Percentiles rank a stretch among this genome's conserved stretches.
Conservation (phyloP, 2,329 filamentous ascomycete genomes). For the Trichoderma endophyticum region DNA sequence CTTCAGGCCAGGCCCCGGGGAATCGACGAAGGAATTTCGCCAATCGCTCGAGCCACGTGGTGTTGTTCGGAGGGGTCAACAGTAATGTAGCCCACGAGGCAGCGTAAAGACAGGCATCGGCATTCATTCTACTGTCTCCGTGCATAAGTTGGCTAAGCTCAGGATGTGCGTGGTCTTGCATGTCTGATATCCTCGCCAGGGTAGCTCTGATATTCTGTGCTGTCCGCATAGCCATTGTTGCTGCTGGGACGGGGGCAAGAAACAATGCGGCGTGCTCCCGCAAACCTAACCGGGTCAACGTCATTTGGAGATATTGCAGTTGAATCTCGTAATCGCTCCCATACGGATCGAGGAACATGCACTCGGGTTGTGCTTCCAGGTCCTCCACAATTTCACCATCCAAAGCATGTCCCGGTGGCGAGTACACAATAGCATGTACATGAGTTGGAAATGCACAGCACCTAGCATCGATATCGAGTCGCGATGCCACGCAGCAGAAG, state of each 20-base stretch:
- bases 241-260: conserved; percentile 60
- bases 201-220: conserved; percentile 75
- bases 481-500: conserved; percentile 73
- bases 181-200: conserved; percentile 37
- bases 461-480: conserved; percentile 70
- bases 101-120: conserved; percentile 63
- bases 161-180: conserved; percentile 28
- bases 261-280: conserved; percentile 46
- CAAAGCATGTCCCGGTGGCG: conserved; percentile 57
- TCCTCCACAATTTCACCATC: conserved; percentile 44
- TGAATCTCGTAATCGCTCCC: conserved; percentile 65
- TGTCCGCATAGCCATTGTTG: conserved; percentile 70
- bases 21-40: conserved; percentile 57
- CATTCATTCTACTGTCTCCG: conserved; percentile 40
- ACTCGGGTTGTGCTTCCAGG: conserved; percentile 32
- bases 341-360: conserved; percentile 85
- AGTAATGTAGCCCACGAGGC: conserved; percentile 68
- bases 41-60: conserved; percentile 59
- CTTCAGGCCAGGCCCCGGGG: conserved; percentile 50
- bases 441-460: conserved; percentile 83
- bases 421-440: conserved; percentile 74
- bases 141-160: conserved; percentile 36
- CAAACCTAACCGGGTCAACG: conserved; percentile 52
- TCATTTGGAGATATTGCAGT: conserved; percentile 53
- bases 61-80: conserved; percentile 45